A percentile compares a stretch with the other conserved stretches of the same genome.
These are phyloP conservation scores for Vaccinium vitisidaea DNA, from an alignment of 148 eudicot species.

Conservation along the genomic window DNA sequence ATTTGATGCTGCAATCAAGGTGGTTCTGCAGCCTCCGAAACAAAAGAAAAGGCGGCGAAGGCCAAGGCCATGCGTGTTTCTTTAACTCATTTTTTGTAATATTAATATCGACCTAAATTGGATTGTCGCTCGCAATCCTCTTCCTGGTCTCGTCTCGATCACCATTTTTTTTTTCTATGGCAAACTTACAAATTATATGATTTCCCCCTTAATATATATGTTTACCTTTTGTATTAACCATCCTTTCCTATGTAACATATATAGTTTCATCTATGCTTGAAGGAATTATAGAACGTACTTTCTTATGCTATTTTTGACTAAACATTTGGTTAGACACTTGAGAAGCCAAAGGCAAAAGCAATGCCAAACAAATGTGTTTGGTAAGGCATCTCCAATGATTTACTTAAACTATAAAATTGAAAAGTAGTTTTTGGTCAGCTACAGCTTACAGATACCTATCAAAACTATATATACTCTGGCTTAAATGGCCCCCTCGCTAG, in stretches of 20 bases:
- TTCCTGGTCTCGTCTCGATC: background rate
- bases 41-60: slow-evolving; percentile 45
- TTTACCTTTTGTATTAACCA: background rate
- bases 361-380: too few relatives aligned
- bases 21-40: slow-evolving; percentile 69
- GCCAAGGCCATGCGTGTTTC: slow-evolving; percentile 33
- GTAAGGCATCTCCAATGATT: too few relatives aligned
- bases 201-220: background rate
- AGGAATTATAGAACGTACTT: background rate
- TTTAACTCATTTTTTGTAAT: slow-evolving; percentile 7
- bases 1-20: slow-evolving; percentile 70
- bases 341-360: too few relatives aligned
- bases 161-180: background rate
- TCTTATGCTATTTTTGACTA: background rate
- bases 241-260: background rate
- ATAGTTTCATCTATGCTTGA: background rate
- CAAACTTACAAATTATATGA: background rate
- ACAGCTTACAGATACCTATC: too few relatives aligned
- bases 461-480: too few relatives aligned
- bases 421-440: too few relatives aligned
- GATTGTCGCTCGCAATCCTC: background rate
- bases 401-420: too few relatives aligned
- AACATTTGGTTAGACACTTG: too few relatives aligned
- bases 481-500: too few relatives aligned
- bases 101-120: too few relatives aligned